Conservation (phyloP, 164 flowering plant species). For the Piper betle region DNA sequence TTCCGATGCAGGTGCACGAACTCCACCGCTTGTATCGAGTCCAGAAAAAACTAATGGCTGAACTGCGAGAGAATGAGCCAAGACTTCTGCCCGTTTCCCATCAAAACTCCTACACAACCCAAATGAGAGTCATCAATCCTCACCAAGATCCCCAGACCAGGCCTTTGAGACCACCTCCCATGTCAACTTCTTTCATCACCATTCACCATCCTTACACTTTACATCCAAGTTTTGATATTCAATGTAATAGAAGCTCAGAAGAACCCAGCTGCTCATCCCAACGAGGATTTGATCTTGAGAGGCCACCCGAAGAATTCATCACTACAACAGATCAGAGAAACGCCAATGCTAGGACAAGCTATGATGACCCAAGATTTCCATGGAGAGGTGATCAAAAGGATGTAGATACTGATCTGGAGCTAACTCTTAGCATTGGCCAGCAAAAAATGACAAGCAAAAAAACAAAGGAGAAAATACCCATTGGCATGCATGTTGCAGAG, state of each 20-base stretch:
- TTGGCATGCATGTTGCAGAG: slow-evolving; percentile 18
- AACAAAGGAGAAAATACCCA: slow-evolving; percentile 6
- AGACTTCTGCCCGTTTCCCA: not conserved
- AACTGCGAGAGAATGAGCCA: slow-evolving; percentile 19
- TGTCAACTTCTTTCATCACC: not conserved
- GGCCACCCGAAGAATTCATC: slow-evolving; percentile 19
- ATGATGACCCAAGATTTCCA: not conserved
- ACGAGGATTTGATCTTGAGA: slow-evolving; percentile 42
- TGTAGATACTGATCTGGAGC: slow-evolving; percentile 38
- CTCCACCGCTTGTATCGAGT: slow-evolving; percentile 34
- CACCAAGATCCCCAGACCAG: slow-evolving; percentile 10
- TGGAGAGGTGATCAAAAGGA: slow-evolving; percentile 5
- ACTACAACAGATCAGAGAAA: slow-evolving; percentile 9
- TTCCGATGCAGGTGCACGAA: not conserved
- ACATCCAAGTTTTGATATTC: slow-evolving; percentile 6
- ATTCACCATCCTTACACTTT: not conserved
- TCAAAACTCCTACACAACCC: slow-evolving; percentile 1
- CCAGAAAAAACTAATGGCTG: slow-evolving; percentile 53
- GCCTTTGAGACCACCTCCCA: slow-evolving; percentile 10
- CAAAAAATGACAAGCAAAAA: slow-evolving; percentile 20
- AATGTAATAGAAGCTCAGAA: slow-evolving; percentile 15
- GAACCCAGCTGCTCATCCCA: slow-evolving; percentile 32
- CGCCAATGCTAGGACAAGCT: slow-evolving; percentile 5
- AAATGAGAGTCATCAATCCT: not conserved
- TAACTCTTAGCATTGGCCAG: slow-evolving; percentile 50